Conservation (phyloP, 371 early-diverging fungal species). For the Mortierella sp. region DNA sequence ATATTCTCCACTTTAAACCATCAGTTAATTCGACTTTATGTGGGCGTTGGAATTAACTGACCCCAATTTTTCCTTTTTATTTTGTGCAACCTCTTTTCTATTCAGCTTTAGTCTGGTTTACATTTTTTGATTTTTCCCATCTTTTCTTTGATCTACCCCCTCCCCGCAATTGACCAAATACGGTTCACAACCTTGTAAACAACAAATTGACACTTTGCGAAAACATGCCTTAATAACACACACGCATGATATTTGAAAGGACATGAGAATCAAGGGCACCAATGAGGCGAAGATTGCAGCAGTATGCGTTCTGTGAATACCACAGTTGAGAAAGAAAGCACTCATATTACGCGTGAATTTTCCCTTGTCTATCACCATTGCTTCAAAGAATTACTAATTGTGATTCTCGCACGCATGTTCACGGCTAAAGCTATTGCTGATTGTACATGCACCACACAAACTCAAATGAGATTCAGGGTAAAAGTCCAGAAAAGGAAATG, state of each 20-base stretch:
- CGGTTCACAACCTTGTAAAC: constrained; percentile 16
- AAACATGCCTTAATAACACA: neutral
- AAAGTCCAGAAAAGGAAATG: constrained; percentile 38
- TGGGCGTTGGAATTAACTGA: too few relatives aligned
- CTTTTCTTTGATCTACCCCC: neutral
- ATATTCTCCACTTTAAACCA: neutral
- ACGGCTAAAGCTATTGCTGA: neutral
- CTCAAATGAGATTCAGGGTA: constrained; percentile 22
- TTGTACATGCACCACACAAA: neutral
- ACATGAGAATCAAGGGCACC: neutral
- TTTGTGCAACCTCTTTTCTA: neutral
- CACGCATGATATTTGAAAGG: neutral
- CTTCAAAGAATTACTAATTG: too few relatives aligned
- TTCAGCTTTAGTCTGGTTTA: neutral
- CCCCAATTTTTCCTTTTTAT: neutral
- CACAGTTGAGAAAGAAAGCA: neutral
- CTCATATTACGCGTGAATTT: too few relatives aligned
- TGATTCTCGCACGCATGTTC: too few relatives aligned
- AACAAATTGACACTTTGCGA: neutral
- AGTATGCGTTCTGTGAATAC: neutral
- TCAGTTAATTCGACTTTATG: neutral
- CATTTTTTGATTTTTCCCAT: neutral
- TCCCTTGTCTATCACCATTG: too few relatives aligned
- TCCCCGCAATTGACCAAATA: constrained; percentile 39
- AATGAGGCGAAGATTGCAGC: neutral